Conservation (phyloP, 2,329 filamentous ascomycete species). For the Scedosporium apiospermum region DNA sequence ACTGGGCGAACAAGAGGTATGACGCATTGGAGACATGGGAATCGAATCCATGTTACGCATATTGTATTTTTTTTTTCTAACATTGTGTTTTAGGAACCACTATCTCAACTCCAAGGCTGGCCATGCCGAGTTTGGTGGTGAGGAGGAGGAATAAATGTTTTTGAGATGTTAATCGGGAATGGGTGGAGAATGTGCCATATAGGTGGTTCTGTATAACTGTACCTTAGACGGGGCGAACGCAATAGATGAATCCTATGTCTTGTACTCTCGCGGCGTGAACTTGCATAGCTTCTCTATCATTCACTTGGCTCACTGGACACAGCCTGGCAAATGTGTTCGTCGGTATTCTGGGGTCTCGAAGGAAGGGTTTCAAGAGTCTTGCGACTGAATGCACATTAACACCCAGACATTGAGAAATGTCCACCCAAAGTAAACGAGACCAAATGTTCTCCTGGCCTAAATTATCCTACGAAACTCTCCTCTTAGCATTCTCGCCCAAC, state of each 20-base stretch:
- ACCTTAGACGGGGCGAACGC: constrained; percentile 24
- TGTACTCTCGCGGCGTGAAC: background rate
- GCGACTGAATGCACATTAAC: too few relatives aligned
- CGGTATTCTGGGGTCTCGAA: too few relatives aligned
- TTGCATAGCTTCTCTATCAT: background rate
- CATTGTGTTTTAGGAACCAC: constrained; percentile 50
- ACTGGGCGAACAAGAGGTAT: constrained; percentile 89
- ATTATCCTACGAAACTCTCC: too few relatives aligned
- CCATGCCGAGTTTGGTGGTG: constrained; percentile 41
- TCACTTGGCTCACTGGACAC: too few relatives aligned
- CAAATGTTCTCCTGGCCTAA: too few relatives aligned
- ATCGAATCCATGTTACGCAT: background rate
- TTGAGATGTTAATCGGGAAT: constrained; percentile 1
- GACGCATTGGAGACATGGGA: background rate
- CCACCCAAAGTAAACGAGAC: too few relatives aligned
- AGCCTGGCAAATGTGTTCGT: too few relatives aligned
- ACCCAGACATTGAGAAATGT: too few relatives aligned
- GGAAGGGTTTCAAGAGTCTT: too few relatives aligned
- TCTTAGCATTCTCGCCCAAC: too few relatives aligned
- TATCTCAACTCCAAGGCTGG: constrained; percentile 75
- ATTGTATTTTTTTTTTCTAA: constrained; percentile 9
- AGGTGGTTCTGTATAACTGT: constrained; percentile 30
- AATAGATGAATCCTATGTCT: constrained; percentile 23
- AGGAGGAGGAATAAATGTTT: constrained; percentile 28
- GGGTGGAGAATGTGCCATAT: constrained; percentile 18